Percentiles rank a stretch among this genome's conserved stretches.
Conservation (phyloP, 208 protist genomes). For the Trichomonas gallinae region DNA sequence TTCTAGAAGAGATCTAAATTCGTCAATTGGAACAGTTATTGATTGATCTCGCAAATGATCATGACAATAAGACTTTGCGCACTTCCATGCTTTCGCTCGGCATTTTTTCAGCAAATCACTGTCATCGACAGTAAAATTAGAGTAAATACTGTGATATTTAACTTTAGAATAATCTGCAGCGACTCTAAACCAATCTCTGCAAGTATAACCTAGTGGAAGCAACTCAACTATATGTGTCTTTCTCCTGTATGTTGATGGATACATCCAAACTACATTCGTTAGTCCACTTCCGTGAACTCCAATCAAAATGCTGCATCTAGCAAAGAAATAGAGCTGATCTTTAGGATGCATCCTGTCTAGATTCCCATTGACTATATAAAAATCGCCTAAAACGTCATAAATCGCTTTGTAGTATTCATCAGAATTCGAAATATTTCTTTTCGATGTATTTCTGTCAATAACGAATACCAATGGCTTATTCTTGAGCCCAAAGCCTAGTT, state of each 20-base stretch:
- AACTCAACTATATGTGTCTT: not conserved
- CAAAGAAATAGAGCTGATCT: not conserved
- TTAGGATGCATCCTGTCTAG: not conserved
- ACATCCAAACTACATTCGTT: not conserved
- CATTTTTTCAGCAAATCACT: not conserved
- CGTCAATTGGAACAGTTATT: not conserved
- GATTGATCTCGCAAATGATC: not conserved
- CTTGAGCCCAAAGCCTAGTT: too few relatives aligned
- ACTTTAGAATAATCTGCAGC: not conserved
- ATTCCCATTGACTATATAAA: not conserved
- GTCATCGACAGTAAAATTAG: not conserved
- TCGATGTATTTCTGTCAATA: not conserved
- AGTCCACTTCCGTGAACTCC: not conserved
- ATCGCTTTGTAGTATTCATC: not conserved
- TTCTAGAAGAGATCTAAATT: not conserved
- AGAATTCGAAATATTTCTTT: not conserved
- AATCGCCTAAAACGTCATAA: not conserved
- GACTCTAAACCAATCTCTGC: not conserved
- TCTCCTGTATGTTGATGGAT: not conserved
- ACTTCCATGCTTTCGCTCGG: not conserved
- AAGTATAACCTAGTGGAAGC: not conserved
- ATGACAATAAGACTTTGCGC: not conserved
- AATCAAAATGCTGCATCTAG: not conserved
- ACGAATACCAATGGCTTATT: not conserved
- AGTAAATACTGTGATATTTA: not conserved